Base-by-base conservation (phyloP, 257 asterid species). In the Cynanchum wilfordii region DNA sequence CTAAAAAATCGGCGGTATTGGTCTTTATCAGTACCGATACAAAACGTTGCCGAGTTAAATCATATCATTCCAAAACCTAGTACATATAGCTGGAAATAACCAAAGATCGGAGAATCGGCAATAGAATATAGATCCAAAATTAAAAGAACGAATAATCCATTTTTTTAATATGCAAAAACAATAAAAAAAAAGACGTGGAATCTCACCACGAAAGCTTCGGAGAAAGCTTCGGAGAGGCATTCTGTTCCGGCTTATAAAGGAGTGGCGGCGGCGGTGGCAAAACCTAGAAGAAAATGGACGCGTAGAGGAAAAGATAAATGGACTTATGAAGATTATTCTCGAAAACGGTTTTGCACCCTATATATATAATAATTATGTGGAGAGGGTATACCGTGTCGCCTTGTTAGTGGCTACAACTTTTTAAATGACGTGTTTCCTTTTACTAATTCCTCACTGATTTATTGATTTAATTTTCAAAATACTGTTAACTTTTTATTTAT, bases 141-240 rank as follows among this genome's bases (percentile, higher is more conserved):
- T 27, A 20, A 54, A 54, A 10, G 2, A 40, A 7, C 10, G 45
- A 8, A 40, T 8, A 33, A 33, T 33, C 4, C 38, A 0, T 3
- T 40, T 40, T 40, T 40, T 40, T 6, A 40, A 36, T 68, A 70
- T 51, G 30, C 7, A 16, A 50, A 51, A 22, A 47, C 38, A 64
- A 10, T 7, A 44, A 7, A 8, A n/a, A n/a, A n/a, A n/a, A n/a
- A n/a, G n/a, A n/a, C n/a, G 7, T 1, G 62, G 49, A 49, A 19
- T 76, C 77, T 78, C 60, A 79, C 85, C 89, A 82, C 94, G n/a
- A n/a, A n/a, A n/a, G n/a, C n/a, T n/a, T n/a, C n/a, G n/a, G n/a
- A n/a, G 89, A 55, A 92, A 84, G 87, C 95, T 90, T 66, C 92
- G 95, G 81, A 95, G 91, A 87, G 95, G 77, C 96, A 91, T 86